A percentile compares a stretch with the other conserved stretches of the same genome.
These are phyloP conservation scores for Hortiboletus flavorubellus DNA, from an alignment of 768 basidiomycete species.

Conservation along the genomic window DNA sequence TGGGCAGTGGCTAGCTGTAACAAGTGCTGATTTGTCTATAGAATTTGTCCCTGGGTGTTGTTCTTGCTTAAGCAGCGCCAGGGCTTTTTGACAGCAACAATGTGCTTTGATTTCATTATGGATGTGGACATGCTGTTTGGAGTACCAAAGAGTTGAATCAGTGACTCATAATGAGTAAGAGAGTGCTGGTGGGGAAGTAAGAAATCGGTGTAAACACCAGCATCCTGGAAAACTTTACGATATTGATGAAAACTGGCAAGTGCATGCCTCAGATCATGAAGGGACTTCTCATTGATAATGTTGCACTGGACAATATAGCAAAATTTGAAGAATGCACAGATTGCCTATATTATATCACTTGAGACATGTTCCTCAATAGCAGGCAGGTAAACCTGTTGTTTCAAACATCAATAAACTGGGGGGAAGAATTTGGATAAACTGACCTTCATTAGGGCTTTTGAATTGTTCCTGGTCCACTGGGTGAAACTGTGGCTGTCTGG, in stretches of 20 bases:
- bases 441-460: conserved; percentile 38
- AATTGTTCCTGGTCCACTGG: conserved; percentile 39
- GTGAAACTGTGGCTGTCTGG: conserved; percentile 18
- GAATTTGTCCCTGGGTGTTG: conserved; percentile 21
- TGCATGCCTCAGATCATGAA: conserved; percentile 7
- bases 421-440: too few relatives aligned
- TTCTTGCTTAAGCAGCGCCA: conserved; percentile 28
- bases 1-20: not conserved
- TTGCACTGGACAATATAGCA: conserved; percentile 29
- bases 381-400: not conserved
- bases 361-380: conserved; percentile 25
- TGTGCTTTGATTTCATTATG: conserved; percentile 37
- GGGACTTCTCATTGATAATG: conserved; percentile 13
- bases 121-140: conserved; percentile 36
- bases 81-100: conserved; percentile 36
- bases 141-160: conserved; percentile 30
- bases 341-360: conserved; percentile 11
- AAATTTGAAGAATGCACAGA: conserved; percentile 28
- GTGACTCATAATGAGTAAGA: conserved; percentile 26
- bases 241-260: conserved; percentile 22
- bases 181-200: conserved; percentile 35
- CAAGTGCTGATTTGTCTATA: not conserved
- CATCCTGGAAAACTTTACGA: conserved; percentile 13
- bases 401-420: too few relatives aligned
- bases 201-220: conserved; percentile 2